Evolutionary conservation across 768 basidiomycete species (phyloP).

Genomic region (Kwoniella dejecticola): DNA sequence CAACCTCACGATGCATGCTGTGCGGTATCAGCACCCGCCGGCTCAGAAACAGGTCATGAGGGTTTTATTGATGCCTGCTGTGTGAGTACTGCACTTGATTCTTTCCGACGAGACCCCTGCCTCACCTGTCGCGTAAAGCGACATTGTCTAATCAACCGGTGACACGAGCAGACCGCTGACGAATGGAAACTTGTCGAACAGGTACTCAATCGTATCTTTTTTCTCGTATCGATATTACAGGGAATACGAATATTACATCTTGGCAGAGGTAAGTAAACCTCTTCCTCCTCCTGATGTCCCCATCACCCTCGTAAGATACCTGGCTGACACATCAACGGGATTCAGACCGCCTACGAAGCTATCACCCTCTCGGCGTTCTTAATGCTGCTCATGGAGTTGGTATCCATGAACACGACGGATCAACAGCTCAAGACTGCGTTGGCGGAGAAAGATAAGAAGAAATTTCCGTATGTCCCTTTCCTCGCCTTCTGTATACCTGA

Average conservation of each 20-base stretch:
- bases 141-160: too few relatives aligned
- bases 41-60: slow-evolving; percentile 44
- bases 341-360: slow-evolving; percentile 60
- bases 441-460: slow-evolving; percentile 73
- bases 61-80: slow-evolving; percentile 32
- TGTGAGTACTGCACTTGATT: slow-evolving; percentile 22
- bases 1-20: slow-evolving; percentile 41
- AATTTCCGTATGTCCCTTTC: slow-evolving; percentile 62
- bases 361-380: slow-evolving; percentile 83
- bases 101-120: neutral
- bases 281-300: neutral
- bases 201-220: slow-evolving; percentile 40
- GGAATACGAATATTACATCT: slow-evolving; percentile 44
- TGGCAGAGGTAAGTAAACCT: slow-evolving; percentile 33
- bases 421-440: slow-evolving; percentile 70
- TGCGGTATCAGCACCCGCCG: slow-evolving; percentile 43
- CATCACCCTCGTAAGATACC: too few relatives aligned
- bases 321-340: neutral
- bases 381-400: slow-evolving; percentile 79
- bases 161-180: too few relatives aligned
- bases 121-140: too few relatives aligned
- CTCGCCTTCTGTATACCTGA: slow-evolving; percentile 45
- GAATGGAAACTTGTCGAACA: neutral
- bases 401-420: slow-evolving; percentile 68
- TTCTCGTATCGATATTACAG: slow-evolving; percentile 44